A percentile compares a stretch with the other conserved stretches of the same genome.
Evolutionary conservation across 306 rosid genomes (phyloP).

Genomic region (Glycine latifolia): DNA sequence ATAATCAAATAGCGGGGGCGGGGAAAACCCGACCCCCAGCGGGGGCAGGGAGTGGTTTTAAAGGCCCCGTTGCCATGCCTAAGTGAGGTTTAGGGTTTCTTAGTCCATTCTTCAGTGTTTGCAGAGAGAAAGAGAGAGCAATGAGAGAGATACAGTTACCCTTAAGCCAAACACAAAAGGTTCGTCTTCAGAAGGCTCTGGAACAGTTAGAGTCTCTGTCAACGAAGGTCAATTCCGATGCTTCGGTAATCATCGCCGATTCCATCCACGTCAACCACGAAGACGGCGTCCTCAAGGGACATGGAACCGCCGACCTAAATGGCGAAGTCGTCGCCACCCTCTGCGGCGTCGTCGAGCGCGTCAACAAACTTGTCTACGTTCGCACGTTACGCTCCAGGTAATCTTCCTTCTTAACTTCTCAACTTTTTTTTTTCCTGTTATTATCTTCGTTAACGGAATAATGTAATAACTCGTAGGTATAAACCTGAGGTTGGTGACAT

Average conservation of each 20-base stretch:
- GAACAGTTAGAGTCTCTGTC: slow-evolving; percentile 69
- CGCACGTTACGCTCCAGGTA: slow-evolving; percentile 81
- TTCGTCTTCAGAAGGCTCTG: slow-evolving; percentile 77
- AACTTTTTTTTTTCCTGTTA: background rate
- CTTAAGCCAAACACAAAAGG: slow-evolving; percentile 88
- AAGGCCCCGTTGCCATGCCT: no score
- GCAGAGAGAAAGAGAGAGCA: background rate
- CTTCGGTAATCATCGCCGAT: slow-evolving; percentile 85
- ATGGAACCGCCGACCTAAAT: slow-evolving; percentile 78
- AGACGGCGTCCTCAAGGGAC: slow-evolving; percentile 85
- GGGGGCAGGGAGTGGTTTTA: no score
- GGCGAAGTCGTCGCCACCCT: slow-evolving; percentile 83
- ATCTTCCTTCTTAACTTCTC: background rate
- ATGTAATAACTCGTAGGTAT: slow-evolving; percentile 58
- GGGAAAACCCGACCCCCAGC: no score
- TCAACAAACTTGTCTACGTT: slow-evolving; percentile 90
- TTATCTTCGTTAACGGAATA: slow-evolving; percentile 28
- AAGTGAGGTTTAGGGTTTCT: slow-evolving; percentile 19
- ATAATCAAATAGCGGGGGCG: no score
- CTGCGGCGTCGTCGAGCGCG: slow-evolving; percentile 89
- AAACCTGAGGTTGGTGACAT: slow-evolving; percentile 98
- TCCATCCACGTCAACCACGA: slow-evolving; percentile 81
- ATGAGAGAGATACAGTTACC: slow-evolving; percentile 63
- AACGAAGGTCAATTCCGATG: slow-evolving; percentile 71
- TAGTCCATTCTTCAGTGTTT: background rate